phyloP scores from a whole-genome alignment of 2,329 filamentous ascomycete genomes.

The Diplodia sapinea region DNA sequence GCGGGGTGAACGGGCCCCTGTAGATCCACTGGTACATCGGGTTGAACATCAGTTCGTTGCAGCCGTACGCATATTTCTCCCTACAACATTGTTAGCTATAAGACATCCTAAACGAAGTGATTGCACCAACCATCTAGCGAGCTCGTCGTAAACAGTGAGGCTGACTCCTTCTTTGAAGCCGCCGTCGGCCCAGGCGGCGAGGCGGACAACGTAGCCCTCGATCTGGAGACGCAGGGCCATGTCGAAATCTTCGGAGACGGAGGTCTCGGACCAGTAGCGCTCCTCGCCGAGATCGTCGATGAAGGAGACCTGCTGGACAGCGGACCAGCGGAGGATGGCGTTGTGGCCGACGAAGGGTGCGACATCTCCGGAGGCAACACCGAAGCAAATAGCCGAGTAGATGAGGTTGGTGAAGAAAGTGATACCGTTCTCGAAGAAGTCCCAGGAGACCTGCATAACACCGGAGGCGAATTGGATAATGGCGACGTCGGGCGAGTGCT shows the following conservation, averaged over 20 bases:
- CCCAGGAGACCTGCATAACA: conserved; percentile 30
- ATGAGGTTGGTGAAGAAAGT: conserved; percentile 82
- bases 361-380: conserved; percentile 72
- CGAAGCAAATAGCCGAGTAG: conserved; percentile 74
- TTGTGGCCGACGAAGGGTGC: conserved; percentile 81
- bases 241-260: conserved; percentile 80
- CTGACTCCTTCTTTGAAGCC: conserved; percentile 78
- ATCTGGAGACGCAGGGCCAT: conserved; percentile 75
- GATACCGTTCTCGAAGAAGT: conserved; percentile 49
- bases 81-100: no score
- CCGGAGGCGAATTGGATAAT: conserved; percentile 51
- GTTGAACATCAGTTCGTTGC: conserved; percentile 73
- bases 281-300: conserved; percentile 64
- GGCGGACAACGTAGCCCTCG: conserved; percentile 68
- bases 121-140: conserved; percentile 61
- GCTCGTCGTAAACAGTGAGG: conserved; percentile 73
- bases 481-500: conserved; percentile 76
- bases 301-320: conserved; percentile 63
- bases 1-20: conserved; percentile 67
- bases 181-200: conserved; percentile 71
- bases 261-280: conserved; percentile 76
- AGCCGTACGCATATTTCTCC: conserved; percentile 77
- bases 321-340: conserved; percentile 73
- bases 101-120: no score
- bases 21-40: conserved; percentile 67